Percentiles rank a stretch among this genome's conserved stretches.
These are phyloP conservation scores for Pseudocercospora cruenta DNA, from an alignment of 2,329 filamentous ascomycete species.

Conservation along the genomic window DNA sequence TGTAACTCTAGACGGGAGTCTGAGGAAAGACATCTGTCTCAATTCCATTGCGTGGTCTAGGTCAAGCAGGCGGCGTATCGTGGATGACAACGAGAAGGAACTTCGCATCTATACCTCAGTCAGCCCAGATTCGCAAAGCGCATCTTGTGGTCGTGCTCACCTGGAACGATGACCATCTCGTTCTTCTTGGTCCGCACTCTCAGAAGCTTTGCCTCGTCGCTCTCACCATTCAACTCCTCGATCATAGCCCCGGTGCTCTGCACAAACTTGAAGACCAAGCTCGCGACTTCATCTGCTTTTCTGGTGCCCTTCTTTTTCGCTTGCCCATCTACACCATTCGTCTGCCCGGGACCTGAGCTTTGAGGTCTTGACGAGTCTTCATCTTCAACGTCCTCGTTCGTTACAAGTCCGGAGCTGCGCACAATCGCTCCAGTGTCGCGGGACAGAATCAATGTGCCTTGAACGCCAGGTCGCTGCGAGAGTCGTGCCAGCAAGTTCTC, in stretches of 20 bases:
- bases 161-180: constrained; percentile 79
- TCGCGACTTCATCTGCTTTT: constrained; percentile 70
- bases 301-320: constrained; percentile 47
- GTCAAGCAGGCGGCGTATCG: constrained; percentile 67
- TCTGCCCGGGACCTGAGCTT: constrained; percentile 19
- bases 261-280: constrained; percentile 76
- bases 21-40: neutral
- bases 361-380: constrained; percentile 40
- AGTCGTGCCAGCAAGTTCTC: constrained; percentile 69
- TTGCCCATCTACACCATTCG: constrained; percentile 27
- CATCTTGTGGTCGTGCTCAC: constrained; percentile 38
- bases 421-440: constrained; percentile 73
- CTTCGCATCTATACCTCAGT: constrained; percentile 60
- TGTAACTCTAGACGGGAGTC: neutral
- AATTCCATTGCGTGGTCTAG: neutral
- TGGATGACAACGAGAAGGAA: constrained; percentile 80
- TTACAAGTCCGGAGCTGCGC: constrained; percentile 71
- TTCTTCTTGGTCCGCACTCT: constrained; percentile 81
- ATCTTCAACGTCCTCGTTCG: constrained; percentile 58
- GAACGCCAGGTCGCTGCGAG: constrained; percentile 76
- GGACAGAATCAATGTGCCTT: constrained; percentile 76
- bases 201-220: constrained; percentile 77
- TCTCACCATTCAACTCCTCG: constrained; percentile 72
- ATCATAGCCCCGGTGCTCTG: constrained; percentile 70
- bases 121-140: neutral